Conservation (phyloP, 116 monocot species). For the Dioscorea cayenensis region DNA sequence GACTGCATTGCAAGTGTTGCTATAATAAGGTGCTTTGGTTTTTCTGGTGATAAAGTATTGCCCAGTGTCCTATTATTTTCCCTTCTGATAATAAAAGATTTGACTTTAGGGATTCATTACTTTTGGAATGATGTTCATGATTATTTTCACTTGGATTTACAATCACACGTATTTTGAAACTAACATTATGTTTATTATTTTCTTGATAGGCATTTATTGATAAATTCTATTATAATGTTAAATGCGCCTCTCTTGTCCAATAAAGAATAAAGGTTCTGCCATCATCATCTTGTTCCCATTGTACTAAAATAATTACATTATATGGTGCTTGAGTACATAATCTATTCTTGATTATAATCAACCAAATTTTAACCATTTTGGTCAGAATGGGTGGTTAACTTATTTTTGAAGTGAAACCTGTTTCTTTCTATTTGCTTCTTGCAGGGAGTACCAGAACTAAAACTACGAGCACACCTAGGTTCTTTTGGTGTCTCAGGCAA, state of each 20-base stretch:
- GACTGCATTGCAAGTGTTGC: too few relatives aligned
- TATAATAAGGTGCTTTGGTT: too few relatives aligned
- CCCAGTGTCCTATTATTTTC: too few relatives aligned
- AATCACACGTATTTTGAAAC: neutral
- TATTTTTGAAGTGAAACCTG: neutral
- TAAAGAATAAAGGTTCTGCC: slow-evolving; percentile 96
- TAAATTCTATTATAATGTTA: slow-evolving; percentile 97
- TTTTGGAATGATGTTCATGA: too few relatives aligned
- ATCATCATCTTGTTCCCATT: neutral
- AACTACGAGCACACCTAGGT: slow-evolving; percentile 90
- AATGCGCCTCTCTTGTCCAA: slow-evolving; percentile 97
- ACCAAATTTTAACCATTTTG: neutral
- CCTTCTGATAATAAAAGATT: too few relatives aligned
- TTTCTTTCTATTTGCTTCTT: slow-evolving; percentile 15
- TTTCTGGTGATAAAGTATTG: too few relatives aligned
- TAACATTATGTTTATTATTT: slow-evolving; percentile 9
- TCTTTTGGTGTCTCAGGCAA: too few relatives aligned
- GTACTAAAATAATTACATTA: neutral
- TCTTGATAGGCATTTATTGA: slow-evolving; percentile 85
- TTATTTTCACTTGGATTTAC: too few relatives aligned
- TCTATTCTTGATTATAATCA: too few relatives aligned
- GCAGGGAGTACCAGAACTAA: slow-evolving; percentile 98
- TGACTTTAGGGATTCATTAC: too few relatives aligned
- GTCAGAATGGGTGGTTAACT: neutral
- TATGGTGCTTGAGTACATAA: neutral